These are phyloP conservation scores for Cladophialophora bantiana DNA, from an alignment of 2,329 filamentous ascomycete genomes.

Conservation along the genomic window DNA sequence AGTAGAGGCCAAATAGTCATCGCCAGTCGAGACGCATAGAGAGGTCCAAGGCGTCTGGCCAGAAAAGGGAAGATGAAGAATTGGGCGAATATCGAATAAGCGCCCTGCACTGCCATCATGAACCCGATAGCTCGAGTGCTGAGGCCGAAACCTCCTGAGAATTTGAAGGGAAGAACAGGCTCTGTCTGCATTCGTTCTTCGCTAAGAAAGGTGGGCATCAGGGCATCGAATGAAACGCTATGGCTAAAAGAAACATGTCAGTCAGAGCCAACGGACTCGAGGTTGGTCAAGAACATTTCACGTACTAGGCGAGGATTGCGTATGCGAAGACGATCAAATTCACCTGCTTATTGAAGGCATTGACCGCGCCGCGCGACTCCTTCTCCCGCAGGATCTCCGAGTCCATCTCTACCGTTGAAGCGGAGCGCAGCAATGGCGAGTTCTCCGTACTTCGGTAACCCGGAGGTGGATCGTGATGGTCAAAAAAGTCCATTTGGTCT, in stretches of 20 bases:
- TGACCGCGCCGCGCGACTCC: constrained; percentile 54
- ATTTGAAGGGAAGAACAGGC: constrained; percentile 80
- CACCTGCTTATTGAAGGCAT: constrained; percentile 83
- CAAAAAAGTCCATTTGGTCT: constrained; percentile 30
- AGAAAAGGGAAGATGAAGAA: constrained; percentile 83
- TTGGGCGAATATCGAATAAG: constrained; percentile 88
- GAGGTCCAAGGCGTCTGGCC: constrained; percentile 75
- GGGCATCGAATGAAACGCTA: constrained; percentile 94
- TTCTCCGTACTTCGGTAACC: constrained; percentile 69
- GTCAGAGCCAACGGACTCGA: constrained; percentile 37
- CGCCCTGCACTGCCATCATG: constrained; percentile 85
- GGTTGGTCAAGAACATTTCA: constrained; percentile 41
- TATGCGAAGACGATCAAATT: constrained; percentile 68
- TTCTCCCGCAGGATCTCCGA: constrained; percentile 53
- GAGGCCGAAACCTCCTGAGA: constrained; percentile 84
- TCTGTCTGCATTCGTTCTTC: constrained; percentile 54
- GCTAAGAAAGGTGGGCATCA: constrained; percentile 90
- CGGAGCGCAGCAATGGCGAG: constrained; percentile 58
- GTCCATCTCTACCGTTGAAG: constrained; percentile 45
- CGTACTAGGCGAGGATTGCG: constrained; percentile 85
- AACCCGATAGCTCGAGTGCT: constrained; percentile 83
- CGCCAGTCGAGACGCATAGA: constrained; percentile 81
- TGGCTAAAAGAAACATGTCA: constrained; percentile 66
- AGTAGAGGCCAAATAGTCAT: constrained; percentile 84
- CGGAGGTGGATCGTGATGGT: constrained; percentile 68